Conservation (phyloP, 176 grass and related monocot species). For the Zoysia pacifica region DNA sequence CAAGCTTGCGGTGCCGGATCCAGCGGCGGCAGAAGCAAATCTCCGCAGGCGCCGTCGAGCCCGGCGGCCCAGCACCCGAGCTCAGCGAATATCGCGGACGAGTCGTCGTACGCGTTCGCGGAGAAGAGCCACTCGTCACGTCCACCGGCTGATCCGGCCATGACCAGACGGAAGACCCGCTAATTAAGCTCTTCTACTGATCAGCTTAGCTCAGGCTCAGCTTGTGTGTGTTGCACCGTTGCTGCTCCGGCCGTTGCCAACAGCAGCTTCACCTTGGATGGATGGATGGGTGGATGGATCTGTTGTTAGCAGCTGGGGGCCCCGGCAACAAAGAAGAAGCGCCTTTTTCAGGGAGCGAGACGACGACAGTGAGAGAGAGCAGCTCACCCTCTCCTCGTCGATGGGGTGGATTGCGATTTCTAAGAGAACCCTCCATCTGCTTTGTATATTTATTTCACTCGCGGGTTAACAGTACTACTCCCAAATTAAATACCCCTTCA, state of each 20-base stretch:
- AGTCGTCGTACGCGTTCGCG: conserved; percentile 40
- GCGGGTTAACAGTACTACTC: conserved; percentile 6
- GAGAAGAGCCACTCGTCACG: conserved; percentile 45
- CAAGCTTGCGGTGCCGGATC: background rate
- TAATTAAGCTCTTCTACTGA: background rate
- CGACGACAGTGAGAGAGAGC: background rate
- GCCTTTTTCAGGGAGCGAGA: background rate
- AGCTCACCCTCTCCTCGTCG: background rate
- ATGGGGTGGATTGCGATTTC: background rate
- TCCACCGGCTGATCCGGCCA: conserved; percentile 20
- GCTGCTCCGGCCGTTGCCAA: background rate
- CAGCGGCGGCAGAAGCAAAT: conserved; percentile 33
- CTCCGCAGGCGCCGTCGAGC: conserved; percentile 19
- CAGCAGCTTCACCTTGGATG: background rate
- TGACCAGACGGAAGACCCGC: background rate
- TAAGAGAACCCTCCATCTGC: too few species aligned
- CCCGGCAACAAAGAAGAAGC: background rate
- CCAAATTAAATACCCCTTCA: conserved; percentile 17
- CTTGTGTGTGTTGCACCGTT: background rate
- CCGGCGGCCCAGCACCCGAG: conserved; percentile 47
- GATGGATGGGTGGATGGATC: background rate
- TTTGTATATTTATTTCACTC: conserved; percentile 33
- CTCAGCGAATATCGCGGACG: conserved; percentile 50
- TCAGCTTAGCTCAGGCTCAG: background rate
- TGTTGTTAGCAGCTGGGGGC: background rate